These are phyloP conservation scores for Thecaphora thlaspeos DNA, from an alignment of 1,284 basidiomycete genomes.

Conservation along the genomic window DNA sequence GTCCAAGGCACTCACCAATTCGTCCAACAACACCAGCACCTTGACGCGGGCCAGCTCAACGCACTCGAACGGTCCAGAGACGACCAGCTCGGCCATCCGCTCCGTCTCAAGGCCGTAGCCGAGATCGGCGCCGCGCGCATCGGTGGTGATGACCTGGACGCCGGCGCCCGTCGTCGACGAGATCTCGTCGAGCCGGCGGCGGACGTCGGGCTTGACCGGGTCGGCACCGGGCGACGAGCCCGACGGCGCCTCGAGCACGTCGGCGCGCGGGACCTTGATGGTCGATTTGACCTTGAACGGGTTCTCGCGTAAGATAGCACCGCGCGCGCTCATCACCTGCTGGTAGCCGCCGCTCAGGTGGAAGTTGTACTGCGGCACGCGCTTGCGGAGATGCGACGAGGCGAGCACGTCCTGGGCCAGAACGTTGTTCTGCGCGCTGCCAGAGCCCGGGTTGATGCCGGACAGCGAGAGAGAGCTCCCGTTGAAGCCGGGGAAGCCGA, in stretches of 20 bases:
- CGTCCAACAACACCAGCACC: conserved; percentile 88
- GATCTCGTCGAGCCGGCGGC: conserved; percentile 84
- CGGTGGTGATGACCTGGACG: conserved; percentile 69
- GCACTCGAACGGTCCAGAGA: conserved; percentile 80
- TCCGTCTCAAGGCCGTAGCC: conserved; percentile 82
- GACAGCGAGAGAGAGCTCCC: conserved; percentile 36
- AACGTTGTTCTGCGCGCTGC: conserved; percentile 13
- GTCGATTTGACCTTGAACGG: conserved; percentile 79
- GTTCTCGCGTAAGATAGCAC: conserved; percentile 82
- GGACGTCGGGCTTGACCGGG: conserved; percentile 81
- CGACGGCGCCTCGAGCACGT: conserved; percentile 66
- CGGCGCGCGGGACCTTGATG: conserved; percentile 85
- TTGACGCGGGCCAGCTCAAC: conserved; percentile 88
- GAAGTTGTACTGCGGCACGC: conserved; percentile 66
- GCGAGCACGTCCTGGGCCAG: conserved; percentile 31
- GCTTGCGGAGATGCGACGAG: conserved; percentile 12
- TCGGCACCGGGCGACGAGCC: conserved; percentile 52
- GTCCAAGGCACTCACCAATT: conserved; percentile 59
- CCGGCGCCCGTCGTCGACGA: conserved; percentile 81
- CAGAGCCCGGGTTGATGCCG: conserved; percentile 27
- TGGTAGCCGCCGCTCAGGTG: conserved; percentile 86
- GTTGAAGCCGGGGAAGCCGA: conserved; percentile 30
- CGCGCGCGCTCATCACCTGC: conserved; percentile 86
- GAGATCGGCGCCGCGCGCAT: conserved; percentile 42
- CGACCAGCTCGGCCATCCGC: conserved; percentile 83